These are phyloP conservation scores for Urostyla sp. DNA, from an alignment of 73 alveolate species.

Conservation along the genomic window DNA sequence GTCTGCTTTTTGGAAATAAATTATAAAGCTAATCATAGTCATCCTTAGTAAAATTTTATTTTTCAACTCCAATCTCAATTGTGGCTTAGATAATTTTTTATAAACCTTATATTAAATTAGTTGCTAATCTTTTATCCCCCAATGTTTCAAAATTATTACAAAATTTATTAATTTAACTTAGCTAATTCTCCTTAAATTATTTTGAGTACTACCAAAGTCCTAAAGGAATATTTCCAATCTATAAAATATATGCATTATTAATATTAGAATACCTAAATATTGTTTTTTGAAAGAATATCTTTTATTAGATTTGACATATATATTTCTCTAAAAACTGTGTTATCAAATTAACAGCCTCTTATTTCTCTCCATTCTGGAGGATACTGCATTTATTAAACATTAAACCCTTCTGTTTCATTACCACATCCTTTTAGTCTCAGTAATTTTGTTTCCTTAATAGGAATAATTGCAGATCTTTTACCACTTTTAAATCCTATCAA, in stretches of 20 bases:
- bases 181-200: conserved; percentile 39
- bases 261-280: conserved; percentile 17
- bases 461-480: conserved; percentile 78
- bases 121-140: conserved; percentile 87
- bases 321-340: conserved; percentile 87
- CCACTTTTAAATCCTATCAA: conserved; percentile 61
- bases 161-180: conserved; percentile 76
- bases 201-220: conserved; percentile 84
- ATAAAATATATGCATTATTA: not conserved
- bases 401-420: conserved; percentile 77
- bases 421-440: conserved; percentile 93
- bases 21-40: conserved; percentile 29
- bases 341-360: conserved; percentile 89
- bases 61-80: conserved; percentile 23
- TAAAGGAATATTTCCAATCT: conserved; percentile 73
- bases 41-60: not conserved
- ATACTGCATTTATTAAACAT: conserved; percentile 55
- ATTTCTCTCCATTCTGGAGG: conserved; percentile 75
- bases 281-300: conserved; percentile 58
- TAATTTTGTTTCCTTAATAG: conserved; percentile 13
- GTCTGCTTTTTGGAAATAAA: conserved; percentile 22
- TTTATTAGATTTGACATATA: conserved; percentile 64
- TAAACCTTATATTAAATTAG: conserved; percentile 83
- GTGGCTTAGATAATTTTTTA: conserved; percentile 19
- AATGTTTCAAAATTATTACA: conserved; percentile 85